Base-by-base conservation (phyloP, 1,284 basidiomycete species). In the Caloboletus inedulis region DNA sequence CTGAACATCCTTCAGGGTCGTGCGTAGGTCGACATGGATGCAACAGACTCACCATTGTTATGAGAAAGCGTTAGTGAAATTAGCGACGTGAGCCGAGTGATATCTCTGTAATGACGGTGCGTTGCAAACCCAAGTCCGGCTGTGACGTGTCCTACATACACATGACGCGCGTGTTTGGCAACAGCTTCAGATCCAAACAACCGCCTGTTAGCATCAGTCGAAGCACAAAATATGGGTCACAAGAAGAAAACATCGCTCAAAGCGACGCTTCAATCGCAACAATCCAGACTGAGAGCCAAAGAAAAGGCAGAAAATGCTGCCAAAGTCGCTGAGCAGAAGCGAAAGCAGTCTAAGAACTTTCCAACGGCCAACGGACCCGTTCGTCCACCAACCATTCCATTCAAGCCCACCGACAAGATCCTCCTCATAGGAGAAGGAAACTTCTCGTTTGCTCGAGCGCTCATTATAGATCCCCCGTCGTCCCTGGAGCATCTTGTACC, bases 391-490 rank as follows among this genome's bases (percentile, higher is more conserved):
- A 85, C 79, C 0, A 74, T 89, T n/a, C 93, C 94, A 0, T 94
- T 95, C 71, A 72, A 69, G 4, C 62, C 78, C 0, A 84, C 83
- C 27, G 92, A 98, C 67, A 85, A 75, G 39, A 87, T 98, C 43
- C 79, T 98, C 14, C 79, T 98, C 34, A 76, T 98, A 45, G 95
- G 96, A n/a, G 95, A 98, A 74, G 92, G 91, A 25, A 94, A 98
- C 69, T 98, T 99, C 63, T 96, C 94, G 1, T 99, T 94, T 64
- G 79, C 94, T 1, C 82, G 81, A 21, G 85, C 94, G 8, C 77
- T 98, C 7, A 71, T 91, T 14, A 68, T 71, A 51, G 74, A 77
- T 60, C 78, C 81, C 9, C 81, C 84, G 5, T 33, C 69, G 19
- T 62, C 69, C 3, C 63, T 88, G 42, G 74, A 75, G 35, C 73